A percentile compares a stretch with the other conserved stretches of the same genome.
These are phyloP conservation scores for Candida anutae DNA, from an alignment of 1,139 yeast genomes.

Conservation along the genomic window DNA sequence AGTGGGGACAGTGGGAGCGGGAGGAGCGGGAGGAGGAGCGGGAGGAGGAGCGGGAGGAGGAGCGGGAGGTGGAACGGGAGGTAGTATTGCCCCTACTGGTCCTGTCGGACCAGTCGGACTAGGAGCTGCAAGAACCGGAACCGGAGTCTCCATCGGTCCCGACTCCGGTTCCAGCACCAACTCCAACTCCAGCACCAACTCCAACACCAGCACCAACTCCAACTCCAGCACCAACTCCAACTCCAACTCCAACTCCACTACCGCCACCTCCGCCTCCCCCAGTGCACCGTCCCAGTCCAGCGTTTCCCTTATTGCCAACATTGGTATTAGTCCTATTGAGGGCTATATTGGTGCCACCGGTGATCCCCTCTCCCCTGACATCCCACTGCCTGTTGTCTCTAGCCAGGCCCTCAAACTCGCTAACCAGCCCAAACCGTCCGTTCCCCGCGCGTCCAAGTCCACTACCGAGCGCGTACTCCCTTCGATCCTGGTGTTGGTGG, in stretches of 20 bases:
- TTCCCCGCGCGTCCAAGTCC: slow-evolving; percentile 8
- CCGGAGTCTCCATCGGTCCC: not conserved
- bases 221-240: not conserved
- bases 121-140: not conserved
- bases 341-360: no score
- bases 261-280: not conserved
- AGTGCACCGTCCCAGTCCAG: not conserved
- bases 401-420: not conserved
- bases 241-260: not conserved
- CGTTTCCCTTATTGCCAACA: not conserved
- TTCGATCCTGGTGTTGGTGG: slow-evolving; percentile 82
- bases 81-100: not conserved
- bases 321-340: no score
- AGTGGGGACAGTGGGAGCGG: not conserved
- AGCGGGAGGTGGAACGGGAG: not conserved
- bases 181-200: not conserved
- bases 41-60: no score
- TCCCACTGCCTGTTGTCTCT: not conserved
- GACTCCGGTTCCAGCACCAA: not conserved
- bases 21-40: no score
- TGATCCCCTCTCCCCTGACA: not conserved
- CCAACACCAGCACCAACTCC: not conserved
- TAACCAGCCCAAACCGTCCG: slow-evolving; percentile 5
- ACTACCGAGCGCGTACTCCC: slow-evolving; percentile 53
- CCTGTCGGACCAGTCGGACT: not conserved